A percentile compares a stretch with the other conserved stretches of the same genome.
These are phyloP conservation scores for Eremochloa ophiuroides DNA, from an alignment of 176 grass and related monocot species.

Conservation along the genomic window DNA sequence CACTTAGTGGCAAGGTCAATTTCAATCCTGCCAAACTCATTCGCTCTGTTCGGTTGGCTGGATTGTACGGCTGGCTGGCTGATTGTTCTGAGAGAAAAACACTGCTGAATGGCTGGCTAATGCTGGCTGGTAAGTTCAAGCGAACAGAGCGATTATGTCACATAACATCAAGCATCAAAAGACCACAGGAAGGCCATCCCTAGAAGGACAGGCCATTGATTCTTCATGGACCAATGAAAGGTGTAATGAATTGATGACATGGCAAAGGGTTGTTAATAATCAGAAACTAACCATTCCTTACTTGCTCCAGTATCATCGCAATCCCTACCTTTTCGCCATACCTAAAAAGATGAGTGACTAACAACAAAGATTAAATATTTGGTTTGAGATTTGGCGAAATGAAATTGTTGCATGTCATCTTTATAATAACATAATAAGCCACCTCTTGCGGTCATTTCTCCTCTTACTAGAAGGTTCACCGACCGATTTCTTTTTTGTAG, in stretches of 20 bases:
- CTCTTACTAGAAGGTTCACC: too few relatives aligned
- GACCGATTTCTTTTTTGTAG: too few relatives aligned
- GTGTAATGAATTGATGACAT: constrained; percentile 4
- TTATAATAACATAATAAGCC: too few relatives aligned
- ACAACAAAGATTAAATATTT: background rate
- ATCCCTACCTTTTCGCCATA: background rate
- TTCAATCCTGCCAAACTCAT: constrained; percentile 42
- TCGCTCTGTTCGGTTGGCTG: too few relatives aligned
- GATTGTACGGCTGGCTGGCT: too few relatives aligned
- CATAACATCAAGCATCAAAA: constrained; percentile 35
- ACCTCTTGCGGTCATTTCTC: too few relatives aligned
- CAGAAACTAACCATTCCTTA: constrained; percentile 14
- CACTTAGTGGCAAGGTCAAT: constrained; percentile 24
- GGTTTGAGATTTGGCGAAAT: too few relatives aligned
- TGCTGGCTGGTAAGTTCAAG: too few relatives aligned
- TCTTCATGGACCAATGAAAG: constrained; percentile 32
- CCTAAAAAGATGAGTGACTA: constrained; percentile 1
- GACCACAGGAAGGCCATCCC: constrained; percentile 19
- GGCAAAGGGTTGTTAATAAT: background rate
- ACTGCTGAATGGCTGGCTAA: too few relatives aligned
- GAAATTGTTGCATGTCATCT: too few relatives aligned
- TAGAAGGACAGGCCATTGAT: constrained; percentile 10
- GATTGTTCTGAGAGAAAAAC: too few relatives aligned
- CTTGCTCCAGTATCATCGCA: background rate
- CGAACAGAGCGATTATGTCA: too few relatives aligned